These are phyloP conservation scores for Schrenkiella parvula DNA, from an alignment of 345 rosid species.

Conservation along the genomic window DNA sequence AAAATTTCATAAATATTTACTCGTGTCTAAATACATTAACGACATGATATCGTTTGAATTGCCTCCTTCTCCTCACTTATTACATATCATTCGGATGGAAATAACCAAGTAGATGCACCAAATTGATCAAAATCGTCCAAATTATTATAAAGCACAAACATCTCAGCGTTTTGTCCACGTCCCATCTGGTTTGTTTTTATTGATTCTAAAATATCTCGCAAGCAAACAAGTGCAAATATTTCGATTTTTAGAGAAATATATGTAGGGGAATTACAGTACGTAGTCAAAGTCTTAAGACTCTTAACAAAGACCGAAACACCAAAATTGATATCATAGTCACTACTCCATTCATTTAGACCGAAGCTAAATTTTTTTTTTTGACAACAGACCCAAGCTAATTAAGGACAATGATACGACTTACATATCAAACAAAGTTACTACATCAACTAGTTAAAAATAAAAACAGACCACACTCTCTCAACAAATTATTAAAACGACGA, in stretches of 20 bases:
- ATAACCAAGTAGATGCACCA: constrained; percentile 9
- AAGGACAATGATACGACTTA: background rate
- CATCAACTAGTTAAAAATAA: background rate
- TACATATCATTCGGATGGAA: background rate
- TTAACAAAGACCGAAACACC: background rate
- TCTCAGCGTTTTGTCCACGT: constrained; percentile 19
- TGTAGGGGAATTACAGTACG: background rate
- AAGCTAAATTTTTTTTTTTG: too few relatives aligned
- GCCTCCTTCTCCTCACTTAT: constrained; percentile 15
- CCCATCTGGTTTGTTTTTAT: background rate
- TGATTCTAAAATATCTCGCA: constrained; percentile 8
- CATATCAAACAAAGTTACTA: constrained; percentile 2
- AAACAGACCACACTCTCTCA: background rate
- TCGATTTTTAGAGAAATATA: background rate
- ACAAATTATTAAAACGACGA: background rate
- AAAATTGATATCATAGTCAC: background rate
- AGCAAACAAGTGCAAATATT: constrained; percentile 19
- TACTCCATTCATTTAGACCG: constrained; percentile 4
- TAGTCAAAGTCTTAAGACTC: background rate
- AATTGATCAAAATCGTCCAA: constrained; percentile 29
- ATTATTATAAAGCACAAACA: background rate
- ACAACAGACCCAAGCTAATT: background rate
- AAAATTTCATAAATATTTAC: background rate
- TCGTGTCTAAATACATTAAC: background rate
- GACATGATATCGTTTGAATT: constrained; percentile 11